Conservation (phyloP, 805 yeast genomes). For the Candida rishiriensis region DNA sequence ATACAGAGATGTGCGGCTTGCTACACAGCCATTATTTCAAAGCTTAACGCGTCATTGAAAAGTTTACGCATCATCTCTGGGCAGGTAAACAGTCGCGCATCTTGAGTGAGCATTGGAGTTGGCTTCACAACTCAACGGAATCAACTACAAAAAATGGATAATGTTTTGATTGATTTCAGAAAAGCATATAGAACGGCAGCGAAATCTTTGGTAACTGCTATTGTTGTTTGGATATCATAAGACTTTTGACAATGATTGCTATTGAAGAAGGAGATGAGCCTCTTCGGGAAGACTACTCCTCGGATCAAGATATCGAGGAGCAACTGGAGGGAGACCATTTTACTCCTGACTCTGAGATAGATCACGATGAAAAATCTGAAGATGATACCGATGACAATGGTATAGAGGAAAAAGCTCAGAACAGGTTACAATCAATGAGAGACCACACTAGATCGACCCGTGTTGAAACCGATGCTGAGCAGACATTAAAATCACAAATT, state of each 20-base stretch:
- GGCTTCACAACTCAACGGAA: neutral
- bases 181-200: neutral
- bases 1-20: too few species aligned
- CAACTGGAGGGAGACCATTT: conserved; percentile 17
- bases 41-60: too few species aligned
- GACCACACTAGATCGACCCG: conserved; percentile 2
- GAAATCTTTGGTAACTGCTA: neutral
- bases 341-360: conserved; percentile 16
- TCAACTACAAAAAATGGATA: too few species aligned
- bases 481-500: conserved; percentile 62
- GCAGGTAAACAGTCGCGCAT: too few species aligned
- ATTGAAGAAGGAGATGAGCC: neutral
- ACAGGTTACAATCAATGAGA: conserved; percentile 1
- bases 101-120: too few species aligned
- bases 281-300: conserved; percentile 6
- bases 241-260: neutral
- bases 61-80: too few species aligned
- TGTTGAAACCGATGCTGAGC: conserved; percentile 20
- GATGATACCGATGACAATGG: neutral
- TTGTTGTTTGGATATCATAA: neutral
- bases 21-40: too few species aligned
- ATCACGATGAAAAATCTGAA: conserved; percentile 5
- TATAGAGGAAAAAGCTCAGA: conserved; percentile 3
- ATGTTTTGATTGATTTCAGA: too few species aligned
- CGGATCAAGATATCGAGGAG: conserved; percentile 22